Evolutionary conservation across 202 grass and related monocot genomes (phyloP), one percentile per base, ranked within the genome.

Genomic region (Carex arenaria): DNA sequence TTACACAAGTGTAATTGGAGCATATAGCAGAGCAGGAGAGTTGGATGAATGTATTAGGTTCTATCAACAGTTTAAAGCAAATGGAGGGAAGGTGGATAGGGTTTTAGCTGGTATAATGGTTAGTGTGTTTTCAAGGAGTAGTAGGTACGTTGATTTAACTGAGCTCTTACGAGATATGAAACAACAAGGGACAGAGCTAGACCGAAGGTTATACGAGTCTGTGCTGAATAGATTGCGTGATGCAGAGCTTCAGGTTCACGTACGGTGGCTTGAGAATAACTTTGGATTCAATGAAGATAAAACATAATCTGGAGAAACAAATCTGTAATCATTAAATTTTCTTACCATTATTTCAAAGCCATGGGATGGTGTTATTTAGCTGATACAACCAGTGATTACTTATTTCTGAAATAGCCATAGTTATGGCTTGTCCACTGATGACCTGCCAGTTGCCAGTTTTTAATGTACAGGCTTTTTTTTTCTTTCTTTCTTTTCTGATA

Each of bases 1-100:
- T 85, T 95, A 95, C 80, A 92, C 95, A 12, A 92, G 85, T 66
- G 84, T 90, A 71, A 93, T 98, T 79, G 60, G 82, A 72, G 93
- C 92, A 1, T 95, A 95, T 87, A 98, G 92, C 77, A 83, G 89
- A 54, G 81, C 86, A 0, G 89, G 89, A 40, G 90, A 93, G 54
- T 78, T 93, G 49, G 86, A 95, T 2, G 82, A 86, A 55, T 95
- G 91, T 67, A 85, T 98, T 15, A 81, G 87, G 19, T 79, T 93
- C 15, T 98, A 87, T 78, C 85, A 88, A 74, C 86, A 93, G 85
- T 98, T 86, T 77, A 98, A 79, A 85, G 82, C 42, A 72, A 85
- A 83, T 1, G 93, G 93, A 60, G 85, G 86, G 34, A 93, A 87
- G 83, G 83, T 90, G 34, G 95, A 98, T 81, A 92, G 28, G 67